Evolutionary conservation across 1,139 yeast species (phyloP).

Genomic region (Magnusiomyces tetraspermus): DNA sequence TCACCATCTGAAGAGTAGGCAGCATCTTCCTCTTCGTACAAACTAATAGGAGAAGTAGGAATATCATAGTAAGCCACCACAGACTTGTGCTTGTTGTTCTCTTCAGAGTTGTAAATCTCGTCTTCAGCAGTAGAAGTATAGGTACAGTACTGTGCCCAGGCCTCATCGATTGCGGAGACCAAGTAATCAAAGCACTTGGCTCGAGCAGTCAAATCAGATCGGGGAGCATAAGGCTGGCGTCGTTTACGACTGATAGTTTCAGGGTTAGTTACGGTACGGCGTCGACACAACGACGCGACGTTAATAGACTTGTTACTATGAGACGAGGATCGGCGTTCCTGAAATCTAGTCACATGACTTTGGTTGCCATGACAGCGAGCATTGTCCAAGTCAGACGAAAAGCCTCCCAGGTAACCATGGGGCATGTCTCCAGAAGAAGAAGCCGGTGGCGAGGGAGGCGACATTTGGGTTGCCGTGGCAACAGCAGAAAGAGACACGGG

Average conservation of each 20-base stretch:
- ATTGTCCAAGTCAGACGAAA: too few relatives aligned
- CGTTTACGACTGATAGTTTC: constrained; percentile 21
- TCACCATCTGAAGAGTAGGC: constrained; percentile 15
- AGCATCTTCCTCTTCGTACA: constrained; percentile 18
- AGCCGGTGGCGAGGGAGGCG: too few relatives aligned
- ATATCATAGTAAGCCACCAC: constrained; percentile 26
- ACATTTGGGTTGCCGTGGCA: too few relatives aligned
- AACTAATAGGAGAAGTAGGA: constrained; percentile 24
- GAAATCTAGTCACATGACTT: too few relatives aligned
- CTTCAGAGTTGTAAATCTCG: constrained; percentile 44
- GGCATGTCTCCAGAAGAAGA: too few relatives aligned
- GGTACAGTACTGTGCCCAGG: constrained; percentile 93
- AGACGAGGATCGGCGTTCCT: too few relatives aligned
- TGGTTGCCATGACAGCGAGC: too few relatives aligned
- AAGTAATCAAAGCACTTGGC: constrained; percentile 83
- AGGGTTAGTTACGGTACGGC: too few relatives aligned
- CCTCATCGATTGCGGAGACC: constrained; percentile 88
- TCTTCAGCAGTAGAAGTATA: constrained; percentile 82
- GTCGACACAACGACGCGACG: neutral
- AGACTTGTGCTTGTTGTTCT: constrained; percentile 14
- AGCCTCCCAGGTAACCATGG: too few relatives aligned
- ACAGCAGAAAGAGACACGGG: too few relatives aligned
- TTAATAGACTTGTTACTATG: constrained; percentile 1
- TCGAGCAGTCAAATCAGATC: constrained; percentile 60
- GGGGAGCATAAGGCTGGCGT: constrained; percentile 38